phyloP scores from a whole-genome alignment of 1,284 basidiomycete genomes.

The Irpex rosettiformis region DNA sequence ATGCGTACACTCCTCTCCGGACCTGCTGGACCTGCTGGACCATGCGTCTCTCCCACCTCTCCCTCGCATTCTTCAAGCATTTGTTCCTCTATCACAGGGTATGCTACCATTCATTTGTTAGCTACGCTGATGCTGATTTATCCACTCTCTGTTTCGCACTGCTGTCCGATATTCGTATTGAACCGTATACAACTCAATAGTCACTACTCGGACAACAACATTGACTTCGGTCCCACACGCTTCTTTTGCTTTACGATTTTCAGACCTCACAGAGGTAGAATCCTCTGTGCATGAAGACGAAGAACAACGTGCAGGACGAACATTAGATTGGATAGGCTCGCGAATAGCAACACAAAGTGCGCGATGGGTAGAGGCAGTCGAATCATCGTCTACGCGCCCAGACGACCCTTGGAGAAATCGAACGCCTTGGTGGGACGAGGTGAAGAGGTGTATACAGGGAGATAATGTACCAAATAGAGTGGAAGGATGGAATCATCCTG shows the following conservation, averaged over 20 bases:
- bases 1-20: conserved; percentile 65
- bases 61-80: conserved; percentile 72
- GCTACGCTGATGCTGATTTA: background rate
- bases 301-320: conserved; percentile 67
- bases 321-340: conserved; percentile 76
- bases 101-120: conserved; percentile 15
- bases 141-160: background rate
- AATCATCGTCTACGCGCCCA: conserved; percentile 25
- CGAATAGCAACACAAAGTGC: conserved; percentile 58
- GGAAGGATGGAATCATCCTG: conserved; percentile 83
- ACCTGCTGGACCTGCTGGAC: conserved; percentile 58
- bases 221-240: conserved; percentile 65
- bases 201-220: conserved; percentile 72
- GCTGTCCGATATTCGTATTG: background rate
- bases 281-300: conserved; percentile 70
- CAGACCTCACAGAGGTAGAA: conserved; percentile 67
- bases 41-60: conserved; percentile 60
- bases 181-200: conserved; percentile 32
- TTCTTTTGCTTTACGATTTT: conserved; percentile 73
- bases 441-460: conserved; percentile 69
- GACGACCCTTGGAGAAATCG: conserved; percentile 30
- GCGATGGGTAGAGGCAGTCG: conserved; percentile 60
- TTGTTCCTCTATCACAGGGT: conserved; percentile 81
- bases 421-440: conserved; percentile 83
- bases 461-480: conserved; percentile 64